phyloP scores from a whole-genome alignment of 768 basidiomycete genomes.

The Termitomyces sp. region DNA sequence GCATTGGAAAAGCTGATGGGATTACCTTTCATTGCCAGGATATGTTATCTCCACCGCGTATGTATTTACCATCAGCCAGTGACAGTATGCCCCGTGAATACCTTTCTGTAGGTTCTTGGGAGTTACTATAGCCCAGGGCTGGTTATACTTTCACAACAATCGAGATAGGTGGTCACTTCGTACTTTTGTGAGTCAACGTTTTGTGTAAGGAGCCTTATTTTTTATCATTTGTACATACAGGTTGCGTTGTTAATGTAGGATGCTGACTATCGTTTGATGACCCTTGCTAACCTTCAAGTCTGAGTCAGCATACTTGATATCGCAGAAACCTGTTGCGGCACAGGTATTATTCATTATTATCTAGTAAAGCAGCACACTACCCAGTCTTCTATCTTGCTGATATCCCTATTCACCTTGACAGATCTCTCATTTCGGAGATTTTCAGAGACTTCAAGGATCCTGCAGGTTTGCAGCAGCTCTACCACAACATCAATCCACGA shows the following conservation, averaged over 20 bases:
- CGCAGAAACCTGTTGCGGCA: conserved; percentile 11
- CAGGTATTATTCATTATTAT: conserved; percentile 10
- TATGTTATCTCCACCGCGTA: conserved; percentile 9
- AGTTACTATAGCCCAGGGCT: conserved; percentile 8
- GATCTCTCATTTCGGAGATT: conserved; percentile 4
- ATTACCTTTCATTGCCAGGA: background rate
- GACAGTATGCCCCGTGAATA: background rate
- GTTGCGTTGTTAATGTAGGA: conserved; percentile 7
- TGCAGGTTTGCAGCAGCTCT: background rate
- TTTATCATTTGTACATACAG: background rate
- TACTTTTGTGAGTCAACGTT: conserved; percentile 2
- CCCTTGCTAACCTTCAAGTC: background rate
- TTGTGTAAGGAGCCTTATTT: no score
- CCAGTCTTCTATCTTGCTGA: background rate
- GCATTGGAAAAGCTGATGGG: background rate
- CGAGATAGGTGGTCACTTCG: conserved; percentile 6
- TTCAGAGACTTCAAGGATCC: background rate
- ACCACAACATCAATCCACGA: background rate
- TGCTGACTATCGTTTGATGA: background rate
- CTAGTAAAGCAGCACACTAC: background rate
- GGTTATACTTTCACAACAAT: conserved; percentile 11
- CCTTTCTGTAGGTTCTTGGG: conserved; percentile 3
- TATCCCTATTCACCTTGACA: background rate
- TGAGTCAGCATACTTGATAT: conserved; percentile 7
- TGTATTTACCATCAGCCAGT: background rate